A percentile compares a stretch with the other conserved stretches of the same genome.
Conservation (phyloP, 257 asterid species). For the Jacaranda copaia region DNA sequence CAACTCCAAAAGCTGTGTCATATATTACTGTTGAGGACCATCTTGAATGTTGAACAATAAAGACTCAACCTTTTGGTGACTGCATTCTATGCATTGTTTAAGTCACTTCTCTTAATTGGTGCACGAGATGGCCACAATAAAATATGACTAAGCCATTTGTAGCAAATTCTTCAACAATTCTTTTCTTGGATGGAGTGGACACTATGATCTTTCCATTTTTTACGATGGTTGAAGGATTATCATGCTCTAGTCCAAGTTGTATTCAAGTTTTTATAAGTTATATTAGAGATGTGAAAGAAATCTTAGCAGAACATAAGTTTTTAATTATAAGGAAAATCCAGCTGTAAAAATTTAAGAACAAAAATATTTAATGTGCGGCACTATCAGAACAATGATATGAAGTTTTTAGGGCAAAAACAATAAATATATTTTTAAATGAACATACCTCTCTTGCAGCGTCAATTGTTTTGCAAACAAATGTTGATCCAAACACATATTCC, state of each 20-base stretch:
- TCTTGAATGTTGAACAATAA: conserved; percentile 6
- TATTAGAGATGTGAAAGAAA: conserved; percentile 4
- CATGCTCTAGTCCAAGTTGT: conserved; percentile 12
- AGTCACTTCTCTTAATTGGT: conserved; percentile 8
- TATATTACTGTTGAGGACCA: not conserved
- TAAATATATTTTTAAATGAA: conserved; percentile 4
- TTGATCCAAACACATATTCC: conserved; percentile 96
- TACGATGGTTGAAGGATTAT: not conserved
- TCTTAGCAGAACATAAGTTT: conserved; percentile 17
- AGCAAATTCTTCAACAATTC: not conserved
- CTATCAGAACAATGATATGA: conserved; percentile 6
- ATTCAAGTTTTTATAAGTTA: not conserved
- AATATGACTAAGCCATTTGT: not conserved
- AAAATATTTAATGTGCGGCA: not conserved
- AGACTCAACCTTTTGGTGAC: not conserved
- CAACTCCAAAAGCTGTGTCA: conserved; percentile 11
- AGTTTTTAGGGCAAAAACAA: not conserved
- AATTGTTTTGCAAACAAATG: conserved; percentile 88
- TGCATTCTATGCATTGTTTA: not conserved
- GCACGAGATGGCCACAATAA: not conserved
- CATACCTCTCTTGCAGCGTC: conserved; percentile 90
- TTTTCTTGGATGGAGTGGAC: not conserved
- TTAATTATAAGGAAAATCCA: conserved; percentile 19
- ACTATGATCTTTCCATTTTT: not conserved
- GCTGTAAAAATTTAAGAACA: not conserved